A percentile compares a stretch with the other conserved stretches of the same genome.
phyloP scores from a whole-genome alignment of 306 rosid species.

The Senna tora region DNA sequence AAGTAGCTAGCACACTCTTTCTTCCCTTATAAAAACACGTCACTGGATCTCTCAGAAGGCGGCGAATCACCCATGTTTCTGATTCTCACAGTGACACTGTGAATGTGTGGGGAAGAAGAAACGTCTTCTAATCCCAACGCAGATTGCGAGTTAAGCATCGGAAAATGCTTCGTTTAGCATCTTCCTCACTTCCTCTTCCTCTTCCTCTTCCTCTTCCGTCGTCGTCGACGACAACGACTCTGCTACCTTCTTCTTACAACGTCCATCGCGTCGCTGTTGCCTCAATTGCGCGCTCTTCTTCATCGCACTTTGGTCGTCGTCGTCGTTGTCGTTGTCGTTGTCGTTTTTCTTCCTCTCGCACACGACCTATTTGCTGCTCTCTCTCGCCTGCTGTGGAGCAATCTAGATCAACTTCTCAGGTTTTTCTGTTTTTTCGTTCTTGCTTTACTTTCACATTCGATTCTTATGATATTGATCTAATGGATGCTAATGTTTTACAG shows the following conservation, averaged over 20 bases:
- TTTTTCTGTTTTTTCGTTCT: conserved; percentile 13
- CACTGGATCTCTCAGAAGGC: neutral
- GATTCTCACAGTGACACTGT: neutral
- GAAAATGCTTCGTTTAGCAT: conserved; percentile 51
- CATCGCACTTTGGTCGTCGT: conserved; percentile 39
- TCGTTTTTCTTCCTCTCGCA: conserved; percentile 33
- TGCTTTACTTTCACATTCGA: neutral
- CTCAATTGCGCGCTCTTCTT: conserved; percentile 37
- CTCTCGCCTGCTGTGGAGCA: conserved; percentile 44
- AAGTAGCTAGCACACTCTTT: too few relatives aligned
- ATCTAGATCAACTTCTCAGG: conserved; percentile 64
- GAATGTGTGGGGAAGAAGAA: neutral
- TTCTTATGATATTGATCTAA: neutral
- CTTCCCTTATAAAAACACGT: neutral
- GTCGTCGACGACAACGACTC: neutral
- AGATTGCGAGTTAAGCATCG: neutral
- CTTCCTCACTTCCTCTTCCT: conserved; percentile 27
- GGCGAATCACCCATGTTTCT: neutral
- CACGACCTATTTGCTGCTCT: conserved; percentile 47
- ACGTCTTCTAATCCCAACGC: neutral
- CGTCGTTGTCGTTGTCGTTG: conserved; percentile 40
- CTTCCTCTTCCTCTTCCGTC: too few relatives aligned
- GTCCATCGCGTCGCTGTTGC: conserved; percentile 36
- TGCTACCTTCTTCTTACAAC: conserved; percentile 32
- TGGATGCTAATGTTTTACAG: neutral